Evolutionary conservation across 208 protist genomes (phyloP), one percentile per base, ranked within the genome.

Genomic region (Trypanosoma lewisi): DNA sequence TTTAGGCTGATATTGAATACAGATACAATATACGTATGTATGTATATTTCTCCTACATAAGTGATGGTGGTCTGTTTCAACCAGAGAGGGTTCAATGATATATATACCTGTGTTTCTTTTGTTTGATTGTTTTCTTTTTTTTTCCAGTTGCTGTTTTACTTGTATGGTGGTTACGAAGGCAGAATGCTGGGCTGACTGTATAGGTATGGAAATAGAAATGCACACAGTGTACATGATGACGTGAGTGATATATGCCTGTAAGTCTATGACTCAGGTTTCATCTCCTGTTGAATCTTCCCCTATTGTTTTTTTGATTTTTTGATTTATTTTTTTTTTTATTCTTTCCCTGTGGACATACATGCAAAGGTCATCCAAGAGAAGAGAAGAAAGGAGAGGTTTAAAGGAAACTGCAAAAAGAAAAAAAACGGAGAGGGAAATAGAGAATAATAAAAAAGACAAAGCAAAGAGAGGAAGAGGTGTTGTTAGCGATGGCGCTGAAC

Each of bases 281-380:
- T 64, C 56, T 71, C 47, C 55, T 72, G 47, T 59, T 65, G 56
- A 49, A 27, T 63, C 16, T 63, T 56, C 27, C 42, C 45, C 47
- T 44, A 19, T 45, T 39, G 9, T 54, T 49, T 48, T 60, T 48
- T 41, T 50, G 19, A 33, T 64, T 67, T 19, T 36, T 44, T 44
- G 12, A 34, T 63, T 65, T 49, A 41, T 25, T 44, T 21, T 23
- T 37, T 33, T 53, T 47, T 53, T 47, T 48, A 2, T 50, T 53
- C 8, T 8, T 52, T 11, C 25, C 14, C 21, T 7, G 4, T 17
- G 21, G 8, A 61, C 48, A 47, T 42, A 17, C 33, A 19, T 31
- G 6, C 25, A 30, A 30, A 47, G 7, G 6, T 8, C 16, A 51
- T 27, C 4, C 4, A 58, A 44, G 49, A 5, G 36, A 27, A 47